Evolutionary conservation across 352 stramenopile genomes (phyloP), one percentile per base, ranked within the genome.

Genomic region (Phytophthora quininea): DNA sequence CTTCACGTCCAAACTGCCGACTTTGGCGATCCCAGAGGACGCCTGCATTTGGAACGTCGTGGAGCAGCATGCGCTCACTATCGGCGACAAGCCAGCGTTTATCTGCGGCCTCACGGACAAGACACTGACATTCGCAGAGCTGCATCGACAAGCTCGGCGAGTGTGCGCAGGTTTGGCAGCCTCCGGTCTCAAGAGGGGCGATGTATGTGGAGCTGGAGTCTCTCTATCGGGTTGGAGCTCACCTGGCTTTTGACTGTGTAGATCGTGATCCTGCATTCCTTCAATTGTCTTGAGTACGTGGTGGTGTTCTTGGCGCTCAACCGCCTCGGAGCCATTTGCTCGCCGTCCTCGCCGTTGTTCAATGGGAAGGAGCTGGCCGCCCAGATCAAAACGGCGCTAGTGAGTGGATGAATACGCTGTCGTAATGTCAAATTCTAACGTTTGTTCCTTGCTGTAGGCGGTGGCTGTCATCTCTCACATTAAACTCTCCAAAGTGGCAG

Each of bases 271-370:
- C 46, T 86, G 31, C 76, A 88, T 61, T 80, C 74, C 52, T 67
- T 81, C 64, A 90, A 90, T 64, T 86, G 72, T 42, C 67, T 88
- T 47, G 79, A 90, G 63, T 90, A 80, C 52, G 77, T 82, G 2
- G 54, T 88, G n/a, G 62, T 89, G 4, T 82, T 84, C 51, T 51
- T 82, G 15, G 81, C 81, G 9, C 61, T 88, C 31, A 81, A 76
- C 51, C 67, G 73, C 0, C 52, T 90, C 6, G 64, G 76, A 10
- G 81, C 73, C 10, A 80, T 84, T 29, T 74, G 70, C 53, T 84
- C 79, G 15, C 61, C 81, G 7, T 74, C 77, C 11, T 80, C 78
- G 1, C 74, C 79, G 2, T 42, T 84, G 38, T 80, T 87, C 62
- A 76, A 74, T 12, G 64, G 64, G 0, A 40, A 73, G 3, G 79